Base-by-base conservation (phyloP, 495 filamentous ascomycete genomes). In the Aspergillus steynii region DNA sequence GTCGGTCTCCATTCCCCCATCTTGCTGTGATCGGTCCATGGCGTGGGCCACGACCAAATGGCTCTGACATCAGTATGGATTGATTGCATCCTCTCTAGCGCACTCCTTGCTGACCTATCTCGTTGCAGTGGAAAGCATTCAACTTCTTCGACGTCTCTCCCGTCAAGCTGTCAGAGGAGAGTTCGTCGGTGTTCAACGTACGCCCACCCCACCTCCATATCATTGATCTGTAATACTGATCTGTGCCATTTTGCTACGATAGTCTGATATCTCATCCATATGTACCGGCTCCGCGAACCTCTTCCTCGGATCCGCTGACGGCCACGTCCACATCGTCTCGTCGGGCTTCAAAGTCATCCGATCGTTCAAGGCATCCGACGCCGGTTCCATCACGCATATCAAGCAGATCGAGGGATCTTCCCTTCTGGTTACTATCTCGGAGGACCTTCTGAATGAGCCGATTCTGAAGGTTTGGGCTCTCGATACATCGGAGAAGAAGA, bases 61-160 rank as follows among this genome's bases (percentile, higher is more conserved):
- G 78, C 78, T 65, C 55, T 81, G 69, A 81, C 74, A 74, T 79
- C 78, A 71, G 78, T 81, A 73, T 62, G 69, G 6, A 14, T 14
- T 10, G 1, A 3, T 15, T 26, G n/a, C 7, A 3, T 5, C 10
- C 8, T 1, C 8, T 34, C 20, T 55, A 27, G 31, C 29, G 2
- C 28, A 45, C 10, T 12, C 28, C 31, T 46, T 37, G 48, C 50
- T 61, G 29, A 63, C 65, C 61, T 53, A 63, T 47, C 46, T 15
- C 34, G 1, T 2, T 6, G 14, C 70, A 99, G 93, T 97, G 96
- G 95, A 96, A 96, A 90, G 86, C 90, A 56, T 98, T 99, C 81
- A 93, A 95, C 84, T 98, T 99, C 87, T 96, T 99, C 82, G 93
- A 97, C 74, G 91, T 96, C 71, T 85, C 87, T 61, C 87, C 88